Percentiles rank a stretch among this genome's conserved stretches.
Evolutionary conservation across 192 early-diverging fungal species (phyloP).

Genomic region (Phlyctochytrium bullatum): DNA sequence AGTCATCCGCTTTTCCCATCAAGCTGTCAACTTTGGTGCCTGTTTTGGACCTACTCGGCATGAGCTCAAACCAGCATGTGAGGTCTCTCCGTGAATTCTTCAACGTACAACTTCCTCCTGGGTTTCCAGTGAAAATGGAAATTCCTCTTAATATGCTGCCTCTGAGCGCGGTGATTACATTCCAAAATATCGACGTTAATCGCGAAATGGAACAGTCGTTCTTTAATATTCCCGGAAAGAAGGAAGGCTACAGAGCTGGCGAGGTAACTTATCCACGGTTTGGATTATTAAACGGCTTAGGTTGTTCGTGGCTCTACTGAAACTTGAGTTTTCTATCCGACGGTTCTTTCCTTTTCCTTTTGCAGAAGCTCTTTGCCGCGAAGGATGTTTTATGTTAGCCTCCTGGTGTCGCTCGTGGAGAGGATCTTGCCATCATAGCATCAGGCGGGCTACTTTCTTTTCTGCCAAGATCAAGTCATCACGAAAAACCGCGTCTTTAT

Average conservation of each 20-base stretch:
- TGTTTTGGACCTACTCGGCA: constrained; percentile 41
- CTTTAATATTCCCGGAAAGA: constrained; percentile 42
- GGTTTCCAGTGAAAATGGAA: constrained; percentile 50
- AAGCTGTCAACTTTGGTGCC: constrained; percentile 33
- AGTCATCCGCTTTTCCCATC: constrained; percentile 38
- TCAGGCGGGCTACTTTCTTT: too few species aligned
- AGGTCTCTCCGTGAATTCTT: constrained; percentile 39
- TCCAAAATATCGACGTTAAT: constrained; percentile 33
- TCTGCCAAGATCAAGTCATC: too few species aligned
- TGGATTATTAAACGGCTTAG: too few species aligned
- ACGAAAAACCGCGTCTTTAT: too few species aligned
- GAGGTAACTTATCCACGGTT: constrained; percentile 34
- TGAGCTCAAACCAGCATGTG: constrained; percentile 40
- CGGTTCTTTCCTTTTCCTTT: too few species aligned
- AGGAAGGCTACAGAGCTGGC: constrained; percentile 42
- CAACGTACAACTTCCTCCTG: constrained; percentile 38
- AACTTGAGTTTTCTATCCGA: too few species aligned
- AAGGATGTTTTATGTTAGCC: too few species aligned
- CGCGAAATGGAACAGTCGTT: constrained; percentile 3
- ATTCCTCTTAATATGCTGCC: constrained; percentile 48
- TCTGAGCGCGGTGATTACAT: constrained; percentile 33
- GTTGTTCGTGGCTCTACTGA: too few species aligned
- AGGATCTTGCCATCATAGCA: too few species aligned
- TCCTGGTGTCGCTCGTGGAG: too few species aligned
- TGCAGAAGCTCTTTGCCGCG: too few species aligned